Evolutionary conservation across 306 rosid genomes (phyloP), one percentile per base, ranked within the genome.

Genomic region (Phaseolus lunatus): DNA sequence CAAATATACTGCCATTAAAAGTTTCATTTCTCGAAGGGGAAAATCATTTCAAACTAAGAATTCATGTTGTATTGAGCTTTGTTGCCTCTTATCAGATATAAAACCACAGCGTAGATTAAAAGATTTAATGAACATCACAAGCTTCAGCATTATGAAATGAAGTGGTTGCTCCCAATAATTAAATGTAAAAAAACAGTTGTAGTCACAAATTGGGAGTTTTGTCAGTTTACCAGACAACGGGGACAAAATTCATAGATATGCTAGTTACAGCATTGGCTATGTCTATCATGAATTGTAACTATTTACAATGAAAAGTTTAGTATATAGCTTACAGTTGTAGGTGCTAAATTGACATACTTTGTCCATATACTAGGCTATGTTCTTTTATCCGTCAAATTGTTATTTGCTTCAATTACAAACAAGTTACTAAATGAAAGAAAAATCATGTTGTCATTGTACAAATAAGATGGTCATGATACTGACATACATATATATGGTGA

Each of bases 111-210:
- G 27, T 52, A 50, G 26, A 52, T 26, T 53, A 9, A 16, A 76
- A 43, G 52, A 59, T 49, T 22, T 9, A 41, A 70, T 41, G 43
- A 43, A 49, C 26, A 70, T 26, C 33, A 14, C 3, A 7, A 31
- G 45, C 64, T 76, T 70, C 44, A 44, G 57, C n/a, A 31, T 56
- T 67, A 31, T 77, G 22, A 82, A 82, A 50, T 68, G 26, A 82
- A 61, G 78, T 27, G 66, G 22, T 37, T 37, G 39, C 49, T 67
- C 61, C 20, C 23, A 59, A 67, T 26, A 78, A 48, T 20, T 67
- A 54, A 73, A 53, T 47, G 24, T n/a, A 53, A 15, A 68, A 23
- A 41, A 57, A 41, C 68, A 59, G n/a, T 29, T 59, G 33, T 70
- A 50, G 35, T 50, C 50, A 14, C 56, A 61, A 52, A 61, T 49